A percentile compares a stretch with the other conserved stretches of the same genome.
These are phyloP conservation scores for Articulospora tetracladia DNA, from an alignment of 495 filamentous ascomycete genomes.

Conservation along the genomic window DNA sequence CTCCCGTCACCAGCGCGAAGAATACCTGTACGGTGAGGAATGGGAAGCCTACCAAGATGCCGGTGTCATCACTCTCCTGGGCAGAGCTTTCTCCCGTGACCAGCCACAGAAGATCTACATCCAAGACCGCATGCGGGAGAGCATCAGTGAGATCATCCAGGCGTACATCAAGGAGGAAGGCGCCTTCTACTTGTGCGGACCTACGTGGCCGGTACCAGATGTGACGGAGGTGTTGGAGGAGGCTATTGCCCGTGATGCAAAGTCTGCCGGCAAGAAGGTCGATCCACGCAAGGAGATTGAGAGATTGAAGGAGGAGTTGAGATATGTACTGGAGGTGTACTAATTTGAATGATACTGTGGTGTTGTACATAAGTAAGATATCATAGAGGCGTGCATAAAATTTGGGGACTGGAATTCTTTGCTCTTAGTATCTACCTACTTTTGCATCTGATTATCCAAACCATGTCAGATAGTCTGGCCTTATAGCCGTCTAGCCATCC, in stretches of 20 bases:
- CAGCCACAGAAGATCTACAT: slow-evolving; percentile 99
- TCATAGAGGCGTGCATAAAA: no score
- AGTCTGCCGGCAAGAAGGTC: slow-evolving; percentile 67
- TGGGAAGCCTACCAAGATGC: slow-evolving; percentile 98
- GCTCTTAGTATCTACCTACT: no score
- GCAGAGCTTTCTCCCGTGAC: slow-evolving; percentile 92
- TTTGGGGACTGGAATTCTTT: no score
- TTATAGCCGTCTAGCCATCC: no score
- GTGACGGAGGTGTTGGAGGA: slow-evolving; percentile 92
- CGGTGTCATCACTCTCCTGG: slow-evolving; percentile 90
- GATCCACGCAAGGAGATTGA: slow-evolving; percentile 93
- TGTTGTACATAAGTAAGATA: no score
- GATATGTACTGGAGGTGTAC: slow-evolving; percentile 96
- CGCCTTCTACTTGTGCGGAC: slow-evolving; percentile 93
- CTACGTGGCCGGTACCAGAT: slow-evolving; percentile 99
- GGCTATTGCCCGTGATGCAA: slow-evolving; percentile 78
- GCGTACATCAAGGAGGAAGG: slow-evolving; percentile 88
- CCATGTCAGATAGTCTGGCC: no score
- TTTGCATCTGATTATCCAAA: no score
- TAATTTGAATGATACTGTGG: no score
- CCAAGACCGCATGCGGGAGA: slow-evolving; percentile 95
- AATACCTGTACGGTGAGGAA: slow-evolving; percentile 98
- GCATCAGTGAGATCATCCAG: slow-evolving; percentile 76
- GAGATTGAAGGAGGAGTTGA: slow-evolving; percentile 85
- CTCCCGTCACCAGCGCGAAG: slow-evolving; percentile 92